Conservation (phyloP, 2,329 filamentous ascomycete genomes). For the Aspergillus latus region DNA sequence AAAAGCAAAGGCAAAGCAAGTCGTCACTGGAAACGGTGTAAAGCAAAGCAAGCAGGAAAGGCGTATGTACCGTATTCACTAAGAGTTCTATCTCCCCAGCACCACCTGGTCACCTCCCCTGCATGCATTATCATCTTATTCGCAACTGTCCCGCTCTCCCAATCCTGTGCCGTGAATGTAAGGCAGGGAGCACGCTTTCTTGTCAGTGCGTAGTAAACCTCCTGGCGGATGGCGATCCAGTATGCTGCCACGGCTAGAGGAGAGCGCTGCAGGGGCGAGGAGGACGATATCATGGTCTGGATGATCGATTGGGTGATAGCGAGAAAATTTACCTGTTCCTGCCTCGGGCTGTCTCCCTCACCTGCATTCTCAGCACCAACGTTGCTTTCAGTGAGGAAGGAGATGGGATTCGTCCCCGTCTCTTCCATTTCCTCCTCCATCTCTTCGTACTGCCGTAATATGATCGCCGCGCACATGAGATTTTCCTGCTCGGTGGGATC, state of each 20-base stretch:
- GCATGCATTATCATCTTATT: constrained; percentile 23
- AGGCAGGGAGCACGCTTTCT: constrained; percentile 20
- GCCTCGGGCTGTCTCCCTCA: not conserved
- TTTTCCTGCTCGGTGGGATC: constrained; percentile 25
- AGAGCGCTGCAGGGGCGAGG: constrained; percentile 15
- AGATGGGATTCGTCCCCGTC: not conserved
- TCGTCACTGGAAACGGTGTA: not conserved
- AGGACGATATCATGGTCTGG: constrained; percentile 22
- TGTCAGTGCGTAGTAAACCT: constrained; percentile 26
- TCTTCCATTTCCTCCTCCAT: constrained; percentile 31
- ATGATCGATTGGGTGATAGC: constrained; percentile 27
- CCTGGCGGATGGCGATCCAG: constrained; percentile 29
- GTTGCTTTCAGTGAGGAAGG: not conserved
- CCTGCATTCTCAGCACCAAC: too few relatives aligned
- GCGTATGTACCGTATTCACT: too few relatives aligned
- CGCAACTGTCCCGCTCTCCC: constrained; percentile 14
- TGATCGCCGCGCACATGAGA: constrained; percentile 28
- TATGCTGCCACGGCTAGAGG: constrained; percentile 24
- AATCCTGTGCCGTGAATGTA: constrained; percentile 13
- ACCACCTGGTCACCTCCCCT: constrained; percentile 24
- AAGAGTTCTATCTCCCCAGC: constrained; percentile 16
- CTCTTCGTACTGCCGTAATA: constrained; percentile 28
- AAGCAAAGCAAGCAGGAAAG: not conserved
- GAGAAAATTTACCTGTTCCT: constrained; percentile 21
- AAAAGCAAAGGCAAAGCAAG: too few relatives aligned